Conservation (phyloP, 2,329 filamentous ascomycete genomes). For the Penicillium sp. region DNA sequence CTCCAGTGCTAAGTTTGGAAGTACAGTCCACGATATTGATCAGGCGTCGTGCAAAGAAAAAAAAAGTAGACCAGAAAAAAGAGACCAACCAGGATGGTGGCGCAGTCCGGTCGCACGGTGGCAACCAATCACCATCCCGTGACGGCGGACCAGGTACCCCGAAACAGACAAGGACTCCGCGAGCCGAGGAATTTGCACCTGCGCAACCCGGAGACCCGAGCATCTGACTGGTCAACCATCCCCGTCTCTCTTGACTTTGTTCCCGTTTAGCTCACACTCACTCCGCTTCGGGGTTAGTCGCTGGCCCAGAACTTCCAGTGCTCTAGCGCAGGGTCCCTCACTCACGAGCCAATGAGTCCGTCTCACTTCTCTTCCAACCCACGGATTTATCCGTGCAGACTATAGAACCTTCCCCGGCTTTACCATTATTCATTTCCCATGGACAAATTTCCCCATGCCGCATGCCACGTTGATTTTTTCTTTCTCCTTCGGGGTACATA, state of each 20-base stretch:
- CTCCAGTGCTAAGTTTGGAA: background rate
- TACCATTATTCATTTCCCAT: background rate
- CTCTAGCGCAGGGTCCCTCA: background rate
- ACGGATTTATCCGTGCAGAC: slow-evolving; percentile 16
- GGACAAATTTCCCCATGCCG: slow-evolving; percentile 14
- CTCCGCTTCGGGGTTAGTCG: background rate
- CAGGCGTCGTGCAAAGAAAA: slow-evolving; percentile 2
- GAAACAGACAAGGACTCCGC: slow-evolving; percentile 16
- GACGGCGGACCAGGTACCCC: background rate
- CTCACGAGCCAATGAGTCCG: slow-evolving; percentile 3
- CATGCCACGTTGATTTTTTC: slow-evolving; percentile 17
- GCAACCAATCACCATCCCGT: background rate
- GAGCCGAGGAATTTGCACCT: slow-evolving; percentile 12
- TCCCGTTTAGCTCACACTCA: background rate
- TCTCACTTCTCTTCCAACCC: background rate
- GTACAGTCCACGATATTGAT: background rate
- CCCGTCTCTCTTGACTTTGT: background rate
- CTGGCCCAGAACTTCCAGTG: background rate
- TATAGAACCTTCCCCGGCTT: slow-evolving; percentile 15
- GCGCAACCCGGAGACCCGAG: slow-evolving; percentile 26
- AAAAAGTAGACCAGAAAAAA: background rate
- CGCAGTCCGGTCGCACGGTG: background rate
- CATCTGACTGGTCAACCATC: slow-evolving; percentile 28
- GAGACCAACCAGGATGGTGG: background rate
- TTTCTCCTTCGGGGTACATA: slow-evolving; percentile 1